These are phyloP conservation scores for Saccharomycopsis oosterbeekiorum DNA, from an alignment of 805 yeast genomes.

Conservation along the genomic window DNA sequence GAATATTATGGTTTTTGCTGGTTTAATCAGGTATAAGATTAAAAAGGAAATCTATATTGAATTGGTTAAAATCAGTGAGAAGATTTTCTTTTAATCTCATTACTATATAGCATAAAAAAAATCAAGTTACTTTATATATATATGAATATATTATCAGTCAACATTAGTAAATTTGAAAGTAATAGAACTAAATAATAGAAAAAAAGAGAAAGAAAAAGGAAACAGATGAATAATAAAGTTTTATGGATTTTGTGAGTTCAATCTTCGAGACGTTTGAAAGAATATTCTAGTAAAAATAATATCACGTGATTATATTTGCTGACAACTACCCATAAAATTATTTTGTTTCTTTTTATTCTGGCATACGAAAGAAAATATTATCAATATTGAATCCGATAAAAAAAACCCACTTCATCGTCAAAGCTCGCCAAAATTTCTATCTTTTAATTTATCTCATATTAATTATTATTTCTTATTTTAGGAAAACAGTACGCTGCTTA, in stretches of 20 bases:
- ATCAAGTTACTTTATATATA: background rate
- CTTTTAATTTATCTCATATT: too few relatives aligned
- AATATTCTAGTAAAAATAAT: background rate
- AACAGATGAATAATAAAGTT: too few relatives aligned
- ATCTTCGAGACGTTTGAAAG: too few relatives aligned
- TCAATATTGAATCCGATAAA: background rate
- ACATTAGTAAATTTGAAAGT: too few relatives aligned
- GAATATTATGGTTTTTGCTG: slow-evolving; percentile 90
- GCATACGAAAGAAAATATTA: background rate
- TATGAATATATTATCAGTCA: background rate
- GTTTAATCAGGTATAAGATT: slow-evolving; percentile 89
- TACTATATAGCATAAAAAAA: background rate
- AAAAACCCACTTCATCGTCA: background rate
- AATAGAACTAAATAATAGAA: background rate
- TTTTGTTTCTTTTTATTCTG: background rate
- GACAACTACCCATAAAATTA: background rate
- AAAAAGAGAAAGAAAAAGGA: background rate
- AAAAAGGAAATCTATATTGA: slow-evolving; percentile 59
- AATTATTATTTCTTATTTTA: too few relatives aligned
- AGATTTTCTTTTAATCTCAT: background rate
- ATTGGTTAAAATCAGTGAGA: background rate
- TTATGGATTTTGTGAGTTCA: too few relatives aligned
- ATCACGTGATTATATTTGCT: background rate
- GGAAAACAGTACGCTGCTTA: too few relatives aligned
- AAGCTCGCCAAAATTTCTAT: too few relatives aligned